phyloP scores from a whole-genome alignment of 176 grass and related monocot species.

The Melocanna baccifera region DNA sequence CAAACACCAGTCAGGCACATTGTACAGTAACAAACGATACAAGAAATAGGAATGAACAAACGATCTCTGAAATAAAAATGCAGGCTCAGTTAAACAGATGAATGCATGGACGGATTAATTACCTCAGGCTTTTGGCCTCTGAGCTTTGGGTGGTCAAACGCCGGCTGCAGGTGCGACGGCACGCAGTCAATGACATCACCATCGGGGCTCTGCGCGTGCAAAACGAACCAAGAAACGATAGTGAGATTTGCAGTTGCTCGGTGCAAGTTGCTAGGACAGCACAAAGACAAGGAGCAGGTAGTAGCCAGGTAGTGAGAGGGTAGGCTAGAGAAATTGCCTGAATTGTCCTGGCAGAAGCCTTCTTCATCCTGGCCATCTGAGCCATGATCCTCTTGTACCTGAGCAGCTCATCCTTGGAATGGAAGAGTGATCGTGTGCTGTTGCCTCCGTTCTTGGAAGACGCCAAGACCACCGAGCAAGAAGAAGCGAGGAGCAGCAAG shows the following conservation, averaged over 20 bases:
- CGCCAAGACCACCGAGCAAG: background rate
- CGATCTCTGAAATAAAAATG: background rate
- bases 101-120: background rate
- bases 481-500: slow-evolving; percentile 23
- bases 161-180: slow-evolving; percentile 68
- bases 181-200: slow-evolving; percentile 83
- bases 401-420: slow-evolving; percentile 10
- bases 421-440: background rate
- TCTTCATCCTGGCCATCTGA: slow-evolving; percentile 41
- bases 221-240: background rate
- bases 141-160: slow-evolving; percentile 63
- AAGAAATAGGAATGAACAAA: background rate
- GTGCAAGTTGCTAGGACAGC: background rate
- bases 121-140: slow-evolving; percentile 62
- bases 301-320: background rate
- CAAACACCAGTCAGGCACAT: background rate
- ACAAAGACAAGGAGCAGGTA: background rate
- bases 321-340: slow-evolving; percentile 26
- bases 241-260: background rate
- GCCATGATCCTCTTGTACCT: slow-evolving; percentile 43
- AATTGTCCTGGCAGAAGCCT: slow-evolving; percentile 54
- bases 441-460: background rate
- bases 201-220: slow-evolving; percentile 65
- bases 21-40: background rate
- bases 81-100: too few relatives aligned